phyloP scores from a whole-genome alignment of 1,139 yeast species.

The Debaryomyces psychrophilus region DNA sequence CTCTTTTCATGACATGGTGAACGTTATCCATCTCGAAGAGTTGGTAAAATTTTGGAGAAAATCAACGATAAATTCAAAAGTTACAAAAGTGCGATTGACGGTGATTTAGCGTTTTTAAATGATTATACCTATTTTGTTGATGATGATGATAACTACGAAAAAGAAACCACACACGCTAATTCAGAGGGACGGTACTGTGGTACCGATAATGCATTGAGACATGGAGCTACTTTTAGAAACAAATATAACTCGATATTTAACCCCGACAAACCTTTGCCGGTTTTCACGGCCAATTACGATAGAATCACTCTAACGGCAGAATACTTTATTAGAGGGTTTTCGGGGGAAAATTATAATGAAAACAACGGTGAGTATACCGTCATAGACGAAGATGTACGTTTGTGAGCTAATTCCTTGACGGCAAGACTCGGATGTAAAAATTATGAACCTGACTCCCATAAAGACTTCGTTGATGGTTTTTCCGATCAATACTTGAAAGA shows the following conservation, averaged over 20 bases:
- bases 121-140: slow-evolving; percentile 30
- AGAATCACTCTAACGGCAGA: slow-evolving; percentile 35
- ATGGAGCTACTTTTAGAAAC: slow-evolving; percentile 35
- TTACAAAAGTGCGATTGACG: slow-evolving; percentile 23
- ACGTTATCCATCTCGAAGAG: slow-evolving; percentile 33
- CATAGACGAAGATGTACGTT: slow-evolving; percentile 26
- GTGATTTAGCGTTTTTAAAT: slow-evolving; percentile 30
- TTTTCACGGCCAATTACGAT: slow-evolving; percentile 35
- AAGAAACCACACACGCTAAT: slow-evolving; percentile 29
- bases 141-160: slow-evolving; percentile 30
- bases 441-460: slow-evolving; percentile 22
- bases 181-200: slow-evolving; percentile 29
- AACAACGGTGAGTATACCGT: slow-evolving; percentile 23
- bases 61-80: slow-evolving; percentile 26
- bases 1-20: slow-evolving; percentile 41
- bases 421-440: slow-evolving; percentile 31
- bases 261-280: slow-evolving; percentile 25
- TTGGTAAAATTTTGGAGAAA: slow-evolving; percentile 26
- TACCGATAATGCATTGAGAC: slow-evolving; percentile 22
- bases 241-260: slow-evolving; percentile 31
- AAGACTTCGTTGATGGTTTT: slow-evolving; percentile 39
- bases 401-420: slow-evolving; percentile 33
- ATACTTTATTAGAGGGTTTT: slow-evolving; percentile 35
- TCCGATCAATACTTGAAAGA: slow-evolving; percentile 25
- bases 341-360: slow-evolving; percentile 24